Evolutionary conservation across 1,284 basidiomycete species (phyloP).

Genomic region (Malassezia psittaci): DNA sequence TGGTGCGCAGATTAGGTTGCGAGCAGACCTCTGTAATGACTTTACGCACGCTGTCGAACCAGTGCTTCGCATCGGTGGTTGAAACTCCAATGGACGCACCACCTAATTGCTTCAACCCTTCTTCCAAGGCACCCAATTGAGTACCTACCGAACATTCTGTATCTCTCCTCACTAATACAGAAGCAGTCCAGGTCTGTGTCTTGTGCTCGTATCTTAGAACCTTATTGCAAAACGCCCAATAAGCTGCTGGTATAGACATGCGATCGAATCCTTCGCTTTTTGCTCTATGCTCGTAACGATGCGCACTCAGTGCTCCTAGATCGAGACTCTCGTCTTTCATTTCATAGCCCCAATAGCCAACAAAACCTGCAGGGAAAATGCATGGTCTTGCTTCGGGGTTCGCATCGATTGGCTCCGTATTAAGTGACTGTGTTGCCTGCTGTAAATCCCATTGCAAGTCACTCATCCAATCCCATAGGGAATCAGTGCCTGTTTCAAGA

Average conservation of each 20-base stretch:
- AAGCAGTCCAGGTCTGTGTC: constrained; percentile 49
- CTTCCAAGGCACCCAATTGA: not conserved
- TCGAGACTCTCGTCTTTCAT: constrained; percentile 52
- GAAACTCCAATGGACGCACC: not conserved
- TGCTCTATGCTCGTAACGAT: not conserved
- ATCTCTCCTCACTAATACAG: constrained; percentile 39
- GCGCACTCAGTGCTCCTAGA: constrained; percentile 15
- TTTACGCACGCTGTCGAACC: constrained; percentile 9
- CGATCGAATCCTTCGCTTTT: not conserved
- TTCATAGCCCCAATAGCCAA: constrained; percentile 54
- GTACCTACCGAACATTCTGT: not conserved
- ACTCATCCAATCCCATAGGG: constrained; percentile 14
- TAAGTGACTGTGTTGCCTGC: not conserved
- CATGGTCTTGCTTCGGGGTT: not conserved
- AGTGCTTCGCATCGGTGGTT: constrained; percentile 3
- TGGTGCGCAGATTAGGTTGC: not conserved
- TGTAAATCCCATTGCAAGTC: constrained; percentile 5
- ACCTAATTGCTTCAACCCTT: not conserved
- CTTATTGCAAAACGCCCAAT: constrained; percentile 48
- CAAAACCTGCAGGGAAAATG: constrained; percentile 50
- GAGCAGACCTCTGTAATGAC: not conserved
- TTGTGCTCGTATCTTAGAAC: constrained; percentile 49
- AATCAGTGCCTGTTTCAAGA: not conserved
- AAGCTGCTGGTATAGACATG: constrained; percentile 37
- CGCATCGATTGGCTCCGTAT: not conserved